Evolutionary conservation across 345 rosid species (phyloP).

Genomic region (Citrus australasica): DNA sequence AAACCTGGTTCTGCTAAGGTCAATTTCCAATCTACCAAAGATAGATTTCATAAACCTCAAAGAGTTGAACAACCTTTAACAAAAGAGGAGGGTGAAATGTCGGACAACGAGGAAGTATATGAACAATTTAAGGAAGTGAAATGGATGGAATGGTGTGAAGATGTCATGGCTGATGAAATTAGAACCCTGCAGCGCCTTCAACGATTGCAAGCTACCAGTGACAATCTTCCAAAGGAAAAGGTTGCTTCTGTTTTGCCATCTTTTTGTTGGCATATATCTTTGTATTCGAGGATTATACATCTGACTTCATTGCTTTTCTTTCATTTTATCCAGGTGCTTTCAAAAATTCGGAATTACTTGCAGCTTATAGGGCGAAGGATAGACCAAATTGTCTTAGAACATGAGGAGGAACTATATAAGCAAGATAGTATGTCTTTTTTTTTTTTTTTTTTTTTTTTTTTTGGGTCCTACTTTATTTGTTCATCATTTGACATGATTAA

Average conservation of each 20-base stretch:
- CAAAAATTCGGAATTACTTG: constrained; percentile 84
- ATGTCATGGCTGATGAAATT: constrained; percentile 74
- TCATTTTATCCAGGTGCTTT: constrained; percentile 63
- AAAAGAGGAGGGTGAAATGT: constrained; percentile 99
- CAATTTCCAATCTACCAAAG: constrained; percentile 37
- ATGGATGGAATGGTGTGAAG: constrained; percentile 99
- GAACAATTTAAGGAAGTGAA: constrained; percentile 98
- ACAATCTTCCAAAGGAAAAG: constrained; percentile 96
- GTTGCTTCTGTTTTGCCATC: constrained; percentile 22
- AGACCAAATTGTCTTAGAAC: constrained; percentile 72
- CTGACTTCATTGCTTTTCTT: background rate
- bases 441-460: too few species aligned
- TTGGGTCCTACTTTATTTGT: background rate
- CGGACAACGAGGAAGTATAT: constrained; percentile 86
- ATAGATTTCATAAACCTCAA: constrained; percentile 55
- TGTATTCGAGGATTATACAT: background rate
- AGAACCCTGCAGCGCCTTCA: constrained; percentile 83
- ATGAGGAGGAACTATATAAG: constrained; percentile 64
- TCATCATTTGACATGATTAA: background rate
- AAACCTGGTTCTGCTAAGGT: constrained; percentile 43
- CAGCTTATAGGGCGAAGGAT: constrained; percentile 87
- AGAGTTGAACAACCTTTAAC: constrained; percentile 71
- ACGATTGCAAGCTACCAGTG: constrained; percentile 88
- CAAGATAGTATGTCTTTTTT: constrained; percentile 65
- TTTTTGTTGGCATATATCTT: background rate